These are phyloP conservation scores for Coniophora puteana DNA, from an alignment of 1,284 basidiomycete genomes.

Conservation along the genomic window DNA sequence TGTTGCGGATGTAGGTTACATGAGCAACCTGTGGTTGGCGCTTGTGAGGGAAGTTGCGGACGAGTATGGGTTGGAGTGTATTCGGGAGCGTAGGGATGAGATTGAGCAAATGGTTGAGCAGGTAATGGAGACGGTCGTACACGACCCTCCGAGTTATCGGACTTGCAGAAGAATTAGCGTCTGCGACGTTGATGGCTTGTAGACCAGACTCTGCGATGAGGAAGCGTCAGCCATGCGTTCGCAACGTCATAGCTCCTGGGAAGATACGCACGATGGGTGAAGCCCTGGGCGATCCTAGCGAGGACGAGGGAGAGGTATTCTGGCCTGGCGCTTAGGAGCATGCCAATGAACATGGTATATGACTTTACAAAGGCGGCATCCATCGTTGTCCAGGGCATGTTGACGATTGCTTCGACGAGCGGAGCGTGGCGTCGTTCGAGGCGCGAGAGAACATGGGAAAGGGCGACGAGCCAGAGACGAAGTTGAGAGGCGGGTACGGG, in stretches of 20 bases:
- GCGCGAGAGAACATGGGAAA: conserved; percentile 78
- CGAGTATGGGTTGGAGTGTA: conserved; percentile 81
- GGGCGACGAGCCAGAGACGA: conserved; percentile 68
- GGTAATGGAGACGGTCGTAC: conserved; percentile 85
- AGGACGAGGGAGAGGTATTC: conserved; percentile 89
- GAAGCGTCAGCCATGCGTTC: conserved; percentile 6
- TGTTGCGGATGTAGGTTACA: conserved; percentile 90
- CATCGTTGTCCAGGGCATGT: conserved; percentile 89
- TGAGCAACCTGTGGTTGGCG: conserved; percentile 81
- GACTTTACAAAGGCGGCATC: conserved; percentile 81
- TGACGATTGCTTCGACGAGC: conserved; percentile 86
- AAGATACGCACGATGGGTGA: conserved; percentile 79
- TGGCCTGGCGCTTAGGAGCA: conserved; percentile 90
- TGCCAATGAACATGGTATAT: conserved; percentile 86
- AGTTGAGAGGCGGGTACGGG: conserved; percentile 53
- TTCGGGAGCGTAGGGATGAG: conserved; percentile 89
- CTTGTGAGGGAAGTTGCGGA: conserved; percentile 90
- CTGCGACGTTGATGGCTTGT: conserved; percentile 51
- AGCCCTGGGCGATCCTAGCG: conserved; percentile 76
- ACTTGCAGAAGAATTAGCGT: conserved; percentile 59
- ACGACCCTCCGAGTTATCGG: conserved; percentile 80
- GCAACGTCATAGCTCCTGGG: not conserved
- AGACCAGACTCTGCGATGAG: conserved; percentile 58
- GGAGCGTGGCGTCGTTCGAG: conserved; percentile 78
- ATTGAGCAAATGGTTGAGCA: conserved; percentile 81